Base-by-base conservation (phyloP, 805 yeast species). In the Ogataea trehaloabstinens region DNA sequence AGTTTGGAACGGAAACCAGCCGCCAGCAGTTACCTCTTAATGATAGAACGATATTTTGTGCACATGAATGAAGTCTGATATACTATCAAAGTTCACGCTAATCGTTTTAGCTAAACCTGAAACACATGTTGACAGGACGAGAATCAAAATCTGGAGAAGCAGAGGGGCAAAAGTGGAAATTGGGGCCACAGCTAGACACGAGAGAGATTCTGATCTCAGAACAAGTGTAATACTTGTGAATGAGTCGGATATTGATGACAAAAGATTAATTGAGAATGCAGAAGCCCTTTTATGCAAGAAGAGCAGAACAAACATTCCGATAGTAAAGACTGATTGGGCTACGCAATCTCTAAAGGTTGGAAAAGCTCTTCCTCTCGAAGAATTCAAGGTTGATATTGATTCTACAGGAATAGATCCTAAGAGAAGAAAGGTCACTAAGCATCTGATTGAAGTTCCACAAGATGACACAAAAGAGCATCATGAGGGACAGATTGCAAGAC, bases 131-230 rank as follows among this genome's bases (percentile, higher is more conserved):
- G 56, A 50, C 3, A 27, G 28, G 10, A 46, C 46, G 22, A 40
- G 56, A 16, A 34, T 49, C 31, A 34, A 46, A 7, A 40, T 60
- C 8, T 62, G 60, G 53, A 38, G 40, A 21, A 34, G 40, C 12
- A 38, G 56, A 25, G 66, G 65, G 4, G 66, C 66, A 3, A 28
- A 15, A 3, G 41, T 60, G 13, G 36, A 24, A 6, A 39, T 33
- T 37, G 34, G 13, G 15, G 28, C 45, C 20, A 15, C 20, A 16
- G 38, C 40, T 19, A 19, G 18, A 19, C 25, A 8, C 11, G 25
- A 22, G 25, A 22, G 25, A 8, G 11, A 12, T 22, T 22, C 25
- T n/a, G 17, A 20, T 20, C 21, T 19, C 5, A 18, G n/a, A 27
- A 19, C 27, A 20, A 28, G 35, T 5, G 22, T 36, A 13, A 17